Evolutionary conservation across 1,284 basidiomycete genomes (phyloP).

Genomic region (Leccinum huronense): DNA sequence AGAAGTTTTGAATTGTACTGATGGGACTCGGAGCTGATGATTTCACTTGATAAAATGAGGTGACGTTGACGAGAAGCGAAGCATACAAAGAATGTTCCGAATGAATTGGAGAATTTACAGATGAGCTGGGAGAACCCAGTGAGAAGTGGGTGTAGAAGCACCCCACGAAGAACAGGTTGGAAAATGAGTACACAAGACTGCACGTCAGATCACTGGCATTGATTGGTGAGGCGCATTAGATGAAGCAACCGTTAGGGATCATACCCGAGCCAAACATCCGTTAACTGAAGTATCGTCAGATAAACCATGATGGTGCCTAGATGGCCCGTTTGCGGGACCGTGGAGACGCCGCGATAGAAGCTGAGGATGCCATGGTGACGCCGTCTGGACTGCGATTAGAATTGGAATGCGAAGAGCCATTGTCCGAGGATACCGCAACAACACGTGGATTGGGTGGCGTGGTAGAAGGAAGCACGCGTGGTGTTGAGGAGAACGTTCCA

Average conservation of each 20-base stretch:
- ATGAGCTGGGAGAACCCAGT: background rate
- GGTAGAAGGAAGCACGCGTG: constrained; percentile 5
- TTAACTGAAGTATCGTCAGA: constrained; percentile 47
- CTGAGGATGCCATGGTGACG: background rate
- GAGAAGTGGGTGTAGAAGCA: constrained; percentile 59
- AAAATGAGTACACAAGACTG: constrained; percentile 72
- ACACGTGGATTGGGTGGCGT: constrained; percentile 10
- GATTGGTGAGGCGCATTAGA: constrained; percentile 16
- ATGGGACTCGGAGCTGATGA: background rate
- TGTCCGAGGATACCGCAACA: constrained; percentile 9
- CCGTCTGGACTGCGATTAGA: background rate
- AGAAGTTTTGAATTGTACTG: background rate
- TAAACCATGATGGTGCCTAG: constrained; percentile 3
- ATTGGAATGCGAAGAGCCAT: background rate
- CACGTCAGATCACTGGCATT: constrained; percentile 75
- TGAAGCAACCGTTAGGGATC: constrained; percentile 26
- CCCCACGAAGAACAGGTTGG: constrained; percentile 69
- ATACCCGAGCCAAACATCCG: constrained; percentile 82
- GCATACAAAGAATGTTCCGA: background rate
- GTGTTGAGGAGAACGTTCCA: constrained; percentile 1
- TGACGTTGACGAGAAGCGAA: constrained; percentile 3
- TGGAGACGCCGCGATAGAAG: constrained; percentile 18
- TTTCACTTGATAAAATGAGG: background rate
- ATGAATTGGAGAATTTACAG: background rate
- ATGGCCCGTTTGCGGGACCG: constrained; percentile 23